These are phyloP conservation scores for Lolium rigidum DNA, from an alignment of 176 grass and related monocot species.

Conservation along the genomic window DNA sequence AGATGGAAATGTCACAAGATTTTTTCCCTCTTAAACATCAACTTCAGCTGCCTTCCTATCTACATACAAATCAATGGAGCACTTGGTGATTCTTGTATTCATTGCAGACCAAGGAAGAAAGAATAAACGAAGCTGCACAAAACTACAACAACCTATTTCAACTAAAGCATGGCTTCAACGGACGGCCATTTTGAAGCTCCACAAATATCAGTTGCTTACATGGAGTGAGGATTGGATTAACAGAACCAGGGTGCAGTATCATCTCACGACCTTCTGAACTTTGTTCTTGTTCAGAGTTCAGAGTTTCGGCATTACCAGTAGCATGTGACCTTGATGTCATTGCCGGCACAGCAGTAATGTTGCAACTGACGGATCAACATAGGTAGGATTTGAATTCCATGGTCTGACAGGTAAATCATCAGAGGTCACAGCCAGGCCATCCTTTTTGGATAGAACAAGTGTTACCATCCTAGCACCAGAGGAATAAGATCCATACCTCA, in stretches of 20 bases:
- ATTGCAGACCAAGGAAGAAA: slow-evolving; percentile 35
- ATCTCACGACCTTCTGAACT: slow-evolving; percentile 12
- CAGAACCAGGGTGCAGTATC: neutral
- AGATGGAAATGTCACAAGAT: slow-evolving; percentile 24
- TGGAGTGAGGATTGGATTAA: slow-evolving; percentile 14
- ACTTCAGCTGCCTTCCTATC: slow-evolving; percentile 32
- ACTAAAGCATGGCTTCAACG: slow-evolving; percentile 39
- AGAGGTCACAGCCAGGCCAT: neutral
- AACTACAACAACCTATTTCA: slow-evolving; percentile 44
- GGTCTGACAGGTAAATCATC: slow-evolving; percentile 28
- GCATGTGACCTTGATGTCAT: slow-evolving; percentile 19
- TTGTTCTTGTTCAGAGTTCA: slow-evolving; percentile 18
- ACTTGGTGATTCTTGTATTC: slow-evolving; percentile 41
- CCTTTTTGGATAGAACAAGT: slow-evolving; percentile 32
- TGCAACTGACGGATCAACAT: slow-evolving; percentile 8
- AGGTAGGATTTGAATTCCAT: slow-evolving; percentile 34
- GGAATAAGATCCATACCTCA: slow-evolving; percentile 28
- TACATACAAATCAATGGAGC: slow-evolving; percentile 34
- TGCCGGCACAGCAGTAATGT: slow-evolving; percentile 6
- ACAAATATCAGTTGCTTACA: slow-evolving; percentile 46
- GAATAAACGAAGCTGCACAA: slow-evolving; percentile 47
- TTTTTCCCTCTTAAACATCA: slow-evolving; percentile 19
- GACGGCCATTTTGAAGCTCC: slow-evolving; percentile 49
- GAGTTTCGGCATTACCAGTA: neutral
- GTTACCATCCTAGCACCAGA: slow-evolving; percentile 1